These are phyloP conservation scores for Viola odorata DNA, from an alignment of 345 rosid genomes.

Conservation along the genomic window DNA sequence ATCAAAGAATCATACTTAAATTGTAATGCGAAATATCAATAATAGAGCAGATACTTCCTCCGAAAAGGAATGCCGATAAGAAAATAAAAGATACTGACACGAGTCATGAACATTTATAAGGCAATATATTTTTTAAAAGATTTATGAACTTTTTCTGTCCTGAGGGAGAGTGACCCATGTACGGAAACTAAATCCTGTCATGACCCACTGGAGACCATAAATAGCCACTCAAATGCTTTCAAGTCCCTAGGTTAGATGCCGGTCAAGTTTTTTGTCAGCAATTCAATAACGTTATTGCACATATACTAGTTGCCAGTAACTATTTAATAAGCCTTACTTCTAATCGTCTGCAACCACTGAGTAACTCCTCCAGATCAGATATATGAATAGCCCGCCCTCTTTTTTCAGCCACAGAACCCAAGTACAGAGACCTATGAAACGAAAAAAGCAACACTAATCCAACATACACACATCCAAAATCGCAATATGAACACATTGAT, in stretches of 20 bases:
- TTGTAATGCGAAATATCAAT: too few relatives aligned
- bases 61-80: too few relatives aligned
- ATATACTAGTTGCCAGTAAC: neutral
- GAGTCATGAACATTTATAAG: too few relatives aligned
- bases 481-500: neutral
- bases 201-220: neutral
- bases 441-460: constrained; percentile 8
- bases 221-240: neutral
- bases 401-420: constrained; percentile 86
- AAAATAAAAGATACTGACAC: too few relatives aligned
- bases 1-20: too few relatives aligned
- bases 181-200: neutral
- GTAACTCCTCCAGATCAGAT: constrained; percentile 74
- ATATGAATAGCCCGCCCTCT: constrained; percentile 61
- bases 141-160: too few relatives aligned
- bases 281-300: neutral
- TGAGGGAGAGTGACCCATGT: too few relatives aligned
- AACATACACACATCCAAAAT: neutral
- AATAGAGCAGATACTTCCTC: too few relatives aligned
- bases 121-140: too few relatives aligned
- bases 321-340: constrained; percentile 56
- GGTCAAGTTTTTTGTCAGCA: neutral
- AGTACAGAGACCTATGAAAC: constrained; percentile 51
- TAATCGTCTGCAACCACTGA: constrained; percentile 64
- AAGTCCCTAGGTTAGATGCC: neutral